Percentiles rank a stretch among this genome's conserved stretches.
Conservation (phyloP, 805 yeast genomes). For the Pichia exigua region DNA sequence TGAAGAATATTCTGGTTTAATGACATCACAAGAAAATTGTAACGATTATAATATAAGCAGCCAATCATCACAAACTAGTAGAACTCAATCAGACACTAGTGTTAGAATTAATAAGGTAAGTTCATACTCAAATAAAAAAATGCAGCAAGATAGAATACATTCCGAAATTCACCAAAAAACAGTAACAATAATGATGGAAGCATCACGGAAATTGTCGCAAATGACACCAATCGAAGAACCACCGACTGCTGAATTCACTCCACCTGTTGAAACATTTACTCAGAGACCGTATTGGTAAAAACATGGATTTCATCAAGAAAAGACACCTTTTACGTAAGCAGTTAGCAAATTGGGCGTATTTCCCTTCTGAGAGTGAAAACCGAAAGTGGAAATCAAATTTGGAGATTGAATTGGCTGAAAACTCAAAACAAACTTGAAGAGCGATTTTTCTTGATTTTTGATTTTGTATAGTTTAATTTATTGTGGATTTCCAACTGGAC, state of each 20-base stretch:
- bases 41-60: background rate
- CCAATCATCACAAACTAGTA: too few relatives aligned
- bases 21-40: background rate
- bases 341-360: background rate
- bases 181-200: conserved; percentile 22
- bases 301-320: too few relatives aligned
- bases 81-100: too few relatives aligned
- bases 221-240: background rate
- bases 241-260: background rate
- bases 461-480: background rate
- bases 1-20: background rate
- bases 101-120: background rate
- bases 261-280: background rate
- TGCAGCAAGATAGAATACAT: conserved; percentile 2
- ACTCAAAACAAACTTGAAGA: background rate
- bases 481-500: too few relatives aligned
- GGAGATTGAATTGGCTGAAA: background rate
- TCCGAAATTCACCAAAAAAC: conserved; percentile 14
- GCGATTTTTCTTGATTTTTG: background rate
- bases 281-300: background rate
- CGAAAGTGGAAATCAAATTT: background rate
- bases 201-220: background rate
- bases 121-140: background rate
- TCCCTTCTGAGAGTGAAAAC: background rate
- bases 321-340: background rate